These are phyloP conservation scores for Aspergillus proliferans DNA, from an alignment of 2,329 filamentous ascomycete species.

Conservation along the genomic window DNA sequence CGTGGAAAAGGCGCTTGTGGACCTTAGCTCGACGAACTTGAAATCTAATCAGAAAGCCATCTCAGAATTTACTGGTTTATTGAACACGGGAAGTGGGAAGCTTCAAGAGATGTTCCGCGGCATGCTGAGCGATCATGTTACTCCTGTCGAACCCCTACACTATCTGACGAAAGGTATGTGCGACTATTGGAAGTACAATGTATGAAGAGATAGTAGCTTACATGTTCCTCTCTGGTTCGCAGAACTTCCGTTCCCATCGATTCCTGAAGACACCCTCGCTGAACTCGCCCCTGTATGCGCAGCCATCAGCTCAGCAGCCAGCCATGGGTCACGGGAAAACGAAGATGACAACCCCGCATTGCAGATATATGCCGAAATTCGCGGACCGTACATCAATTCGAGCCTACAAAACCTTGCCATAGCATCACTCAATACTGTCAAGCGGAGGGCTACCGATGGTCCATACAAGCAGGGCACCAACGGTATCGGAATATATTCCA, in stretches of 20 bases:
- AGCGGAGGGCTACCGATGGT: slow-evolving; percentile 68
- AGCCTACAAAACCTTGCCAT: slow-evolving; percentile 81
- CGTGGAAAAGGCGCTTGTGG: slow-evolving; percentile 72
- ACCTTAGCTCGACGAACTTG: slow-evolving; percentile 85
- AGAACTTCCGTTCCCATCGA: slow-evolving; percentile 69
- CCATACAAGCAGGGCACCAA: slow-evolving; percentile 85
- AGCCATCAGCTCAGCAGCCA: slow-evolving; percentile 61
- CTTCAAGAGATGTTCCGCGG: slow-evolving; percentile 79
- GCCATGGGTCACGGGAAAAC: slow-evolving; percentile 44
- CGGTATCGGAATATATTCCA: slow-evolving; percentile 82
- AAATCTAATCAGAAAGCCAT: slow-evolving; percentile 87
- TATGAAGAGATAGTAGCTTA: not conserved
- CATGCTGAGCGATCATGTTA: slow-evolving; percentile 69
- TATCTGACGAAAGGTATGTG: slow-evolving; percentile 76
- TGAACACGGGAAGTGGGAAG: slow-evolving; percentile 73
- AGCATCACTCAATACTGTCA: slow-evolving; percentile 75
- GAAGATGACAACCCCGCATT: slow-evolving; percentile 64
- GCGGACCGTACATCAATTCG: slow-evolving; percentile 76
- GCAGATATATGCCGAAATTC: slow-evolving; percentile 76
- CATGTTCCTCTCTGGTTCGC: slow-evolving; percentile 15
- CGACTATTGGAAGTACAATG: not conserved
- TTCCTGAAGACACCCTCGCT: slow-evolving; percentile 70
- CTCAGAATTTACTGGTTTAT: slow-evolving; percentile 67
- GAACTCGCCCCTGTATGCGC: slow-evolving; percentile 72
- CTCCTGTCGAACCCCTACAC: slow-evolving; percentile 79